phyloP scores from a whole-genome alignment of 2,329 filamentous ascomycete genomes.

The Aspergillus latus region DNA sequence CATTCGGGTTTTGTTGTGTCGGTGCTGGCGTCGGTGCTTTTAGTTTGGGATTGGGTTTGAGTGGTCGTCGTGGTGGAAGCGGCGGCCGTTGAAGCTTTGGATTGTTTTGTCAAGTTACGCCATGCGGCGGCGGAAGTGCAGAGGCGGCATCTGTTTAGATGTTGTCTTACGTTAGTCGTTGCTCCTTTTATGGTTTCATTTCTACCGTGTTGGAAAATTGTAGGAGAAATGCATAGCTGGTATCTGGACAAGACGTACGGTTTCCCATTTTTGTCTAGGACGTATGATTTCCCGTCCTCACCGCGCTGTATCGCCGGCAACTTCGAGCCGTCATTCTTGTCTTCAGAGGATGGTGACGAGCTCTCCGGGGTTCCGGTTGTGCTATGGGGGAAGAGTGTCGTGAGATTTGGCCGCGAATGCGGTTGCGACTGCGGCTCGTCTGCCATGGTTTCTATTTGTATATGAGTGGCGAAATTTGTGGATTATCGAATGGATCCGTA shows the following conservation, averaged over 20 bases:
- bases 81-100: constrained; percentile 37
- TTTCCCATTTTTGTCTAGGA: constrained; percentile 51
- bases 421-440: constrained; percentile 24
- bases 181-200: background rate
- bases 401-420: constrained; percentile 15
- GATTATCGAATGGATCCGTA: background rate
- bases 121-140: constrained; percentile 51
- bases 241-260: constrained; percentile 37
- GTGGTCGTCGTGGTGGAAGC: constrained; percentile 20
- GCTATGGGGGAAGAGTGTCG: constrained; percentile 20
- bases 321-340: constrained; percentile 23
- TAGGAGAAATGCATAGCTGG: background rate
- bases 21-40: constrained; percentile 30
- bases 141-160: constrained; percentile 44
- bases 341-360: constrained; percentile 18
- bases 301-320: constrained; percentile 48
- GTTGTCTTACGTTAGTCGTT: background rate
- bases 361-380: constrained; percentile 19
- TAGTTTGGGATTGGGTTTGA: constrained; percentile 8
- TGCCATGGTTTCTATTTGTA: constrained; percentile 11
- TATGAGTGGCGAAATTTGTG: background rate
- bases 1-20: constrained; percentile 60
- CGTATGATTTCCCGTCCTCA: constrained; percentile 53
- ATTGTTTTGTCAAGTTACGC: constrained; percentile 46
- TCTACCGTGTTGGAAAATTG: background rate